Conservation (phyloP, 345 rosid species). For the Salix purpurea region DNA sequence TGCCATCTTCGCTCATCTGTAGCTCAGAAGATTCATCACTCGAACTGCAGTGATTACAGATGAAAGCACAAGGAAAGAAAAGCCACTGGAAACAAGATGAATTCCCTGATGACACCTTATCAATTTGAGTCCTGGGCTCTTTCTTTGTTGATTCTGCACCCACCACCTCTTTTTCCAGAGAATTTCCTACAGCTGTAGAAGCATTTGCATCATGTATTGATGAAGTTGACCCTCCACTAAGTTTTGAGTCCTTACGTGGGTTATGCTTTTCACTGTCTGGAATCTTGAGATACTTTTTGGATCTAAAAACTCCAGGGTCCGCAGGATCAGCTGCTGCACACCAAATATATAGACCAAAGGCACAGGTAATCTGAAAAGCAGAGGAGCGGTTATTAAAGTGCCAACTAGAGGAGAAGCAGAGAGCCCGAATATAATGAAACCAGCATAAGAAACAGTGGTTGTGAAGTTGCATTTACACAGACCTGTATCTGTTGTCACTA, state of each 20-base stretch:
- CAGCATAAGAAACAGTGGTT: neutral
- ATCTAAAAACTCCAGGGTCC: constrained; percentile 25
- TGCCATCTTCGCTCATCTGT: constrained; percentile 83
- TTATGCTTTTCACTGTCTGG: constrained; percentile 45
- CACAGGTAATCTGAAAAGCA: constrained; percentile 20
- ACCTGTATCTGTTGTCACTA: neutral
- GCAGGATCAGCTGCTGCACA: constrained; percentile 31
- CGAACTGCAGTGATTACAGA: constrained; percentile 52
- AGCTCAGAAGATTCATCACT: constrained; percentile 62
- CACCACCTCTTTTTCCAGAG: constrained; percentile 35
- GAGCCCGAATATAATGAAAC: neutral
- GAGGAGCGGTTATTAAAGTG: neutral
- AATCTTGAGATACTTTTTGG: constrained; percentile 56
- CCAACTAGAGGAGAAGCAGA: neutral
- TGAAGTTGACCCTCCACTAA: constrained; percentile 57
- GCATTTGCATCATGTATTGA: constrained; percentile 45
- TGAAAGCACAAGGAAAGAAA: constrained; percentile 60
- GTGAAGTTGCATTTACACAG: neutral
- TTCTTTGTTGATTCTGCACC: constrained; percentile 34
- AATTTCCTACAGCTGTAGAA: constrained; percentile 46
- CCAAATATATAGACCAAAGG: constrained; percentile 26
- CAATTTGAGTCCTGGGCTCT: constrained; percentile 26
- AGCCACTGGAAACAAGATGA: constrained; percentile 45
- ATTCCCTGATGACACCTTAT: constrained; percentile 30
- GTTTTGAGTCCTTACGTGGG: constrained; percentile 48